phyloP scores from a whole-genome alignment of 202 grass and related monocot species.

The Brachypodium distachyon region DNA sequence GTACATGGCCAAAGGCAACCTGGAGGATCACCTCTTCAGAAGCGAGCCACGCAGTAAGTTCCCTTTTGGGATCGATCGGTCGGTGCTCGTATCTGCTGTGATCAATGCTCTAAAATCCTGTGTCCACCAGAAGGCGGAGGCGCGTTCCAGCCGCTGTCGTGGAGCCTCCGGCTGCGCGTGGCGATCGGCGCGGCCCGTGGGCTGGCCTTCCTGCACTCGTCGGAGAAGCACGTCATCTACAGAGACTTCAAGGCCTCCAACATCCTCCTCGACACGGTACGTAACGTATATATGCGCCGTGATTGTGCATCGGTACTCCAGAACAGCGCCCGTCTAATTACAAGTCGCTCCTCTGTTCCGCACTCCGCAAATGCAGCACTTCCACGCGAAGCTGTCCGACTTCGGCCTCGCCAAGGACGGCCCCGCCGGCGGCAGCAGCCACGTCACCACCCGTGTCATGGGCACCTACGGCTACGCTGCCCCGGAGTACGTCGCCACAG shows the following conservation, averaged over 20 bases:
- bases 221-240: slow-evolving; percentile 84
- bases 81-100: not conserved
- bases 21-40: slow-evolving; percentile 78
- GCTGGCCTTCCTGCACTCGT: slow-evolving; percentile 58
- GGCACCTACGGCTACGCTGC: slow-evolving; percentile 80
- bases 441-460: slow-evolving; percentile 66
- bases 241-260: slow-evolving; percentile 80
- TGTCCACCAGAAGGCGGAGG: slow-evolving; percentile 15
- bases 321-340: not conserved
- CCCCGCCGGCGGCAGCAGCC: slow-evolving; percentile 49
- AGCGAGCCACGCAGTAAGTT: slow-evolving; percentile 49
- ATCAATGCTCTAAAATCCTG: not conserved
- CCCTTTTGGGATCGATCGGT: not conserved
- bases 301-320: too few relatives aligned
- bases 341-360: too few relatives aligned
- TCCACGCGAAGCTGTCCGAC: slow-evolving; percentile 73
- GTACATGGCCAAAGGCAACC: slow-evolving; percentile 66
- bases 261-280: slow-evolving; percentile 73
- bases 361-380: slow-evolving; percentile 22
- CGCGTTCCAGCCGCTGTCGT: slow-evolving; percentile 35
- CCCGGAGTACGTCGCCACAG: slow-evolving; percentile 70
- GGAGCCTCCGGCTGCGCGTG: slow-evolving; percentile 56
- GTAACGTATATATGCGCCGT: too few relatives aligned
- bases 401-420: slow-evolving; percentile 76
- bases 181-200: slow-evolving; percentile 58